Evolutionary conservation across 2,329 filamentous ascomycete species (phyloP).

Genomic region (Diaporthe sp.): DNA sequence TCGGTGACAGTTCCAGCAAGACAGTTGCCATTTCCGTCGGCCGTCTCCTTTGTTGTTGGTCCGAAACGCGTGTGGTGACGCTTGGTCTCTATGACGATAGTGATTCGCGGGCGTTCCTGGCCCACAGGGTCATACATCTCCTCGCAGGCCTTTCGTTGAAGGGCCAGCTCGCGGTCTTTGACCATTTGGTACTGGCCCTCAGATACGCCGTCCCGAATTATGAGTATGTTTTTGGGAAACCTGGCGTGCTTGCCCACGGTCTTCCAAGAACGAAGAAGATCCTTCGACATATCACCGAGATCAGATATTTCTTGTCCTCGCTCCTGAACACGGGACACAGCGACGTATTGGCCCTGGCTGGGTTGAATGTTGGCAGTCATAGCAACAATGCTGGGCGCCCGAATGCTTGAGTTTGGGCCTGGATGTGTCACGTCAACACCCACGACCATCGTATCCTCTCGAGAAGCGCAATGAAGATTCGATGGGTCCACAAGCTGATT

Average conservation of each 20-base stretch:
- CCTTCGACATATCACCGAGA: conserved; percentile 70
- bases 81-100: conserved; percentile 80
- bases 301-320: conserved; percentile 73
- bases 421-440: conserved; percentile 83
- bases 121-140: conserved; percentile 65
- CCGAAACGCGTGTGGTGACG: conserved; percentile 83
- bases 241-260: conserved; percentile 55
- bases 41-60: conserved; percentile 61
- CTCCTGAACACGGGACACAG: conserved; percentile 74
- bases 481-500: conserved; percentile 66
- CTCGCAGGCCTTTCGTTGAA: conserved; percentile 68
- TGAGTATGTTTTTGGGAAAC: conserved; percentile 75
- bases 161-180: conserved; percentile 68
- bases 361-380: conserved; percentile 76
- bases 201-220: conserved; percentile 83
- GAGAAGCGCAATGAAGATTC: conserved; percentile 64
- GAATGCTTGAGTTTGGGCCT: conserved; percentile 70
- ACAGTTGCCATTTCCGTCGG: conserved; percentile 67
- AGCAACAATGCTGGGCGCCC: conserved; percentile 77
- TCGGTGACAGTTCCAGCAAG: conserved; percentile 78
- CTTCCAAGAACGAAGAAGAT: conserved; percentile 72
- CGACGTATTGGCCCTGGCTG: conserved; percentile 75
- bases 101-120: conserved; percentile 68
- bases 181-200: conserved; percentile 77
- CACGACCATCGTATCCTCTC: conserved; percentile 76